Evolutionary conservation across 345 rosid species (phyloP).

Genomic region (Microcos paniculata): DNA sequence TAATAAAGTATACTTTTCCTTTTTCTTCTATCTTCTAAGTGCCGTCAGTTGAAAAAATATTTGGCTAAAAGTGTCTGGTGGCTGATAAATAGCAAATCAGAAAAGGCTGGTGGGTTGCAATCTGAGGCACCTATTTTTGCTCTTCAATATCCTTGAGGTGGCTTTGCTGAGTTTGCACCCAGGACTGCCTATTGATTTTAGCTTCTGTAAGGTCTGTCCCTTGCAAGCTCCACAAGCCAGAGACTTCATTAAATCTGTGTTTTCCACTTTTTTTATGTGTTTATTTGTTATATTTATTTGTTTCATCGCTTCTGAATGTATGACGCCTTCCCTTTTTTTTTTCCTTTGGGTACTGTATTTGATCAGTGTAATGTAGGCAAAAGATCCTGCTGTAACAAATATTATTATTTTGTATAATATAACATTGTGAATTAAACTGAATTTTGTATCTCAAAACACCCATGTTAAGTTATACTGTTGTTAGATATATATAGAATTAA

Average conservation of each 20-base stretch:
- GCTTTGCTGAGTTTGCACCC: not conserved
- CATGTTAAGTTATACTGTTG: too few species aligned
- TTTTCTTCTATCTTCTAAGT: not conserved
- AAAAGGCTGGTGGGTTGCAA: not conserved
- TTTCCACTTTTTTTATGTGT: not conserved
- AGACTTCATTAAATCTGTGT: not conserved
- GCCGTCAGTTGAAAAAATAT: not conserved
- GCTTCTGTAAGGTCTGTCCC: conserved; percentile 7
- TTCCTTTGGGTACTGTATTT: not conserved
- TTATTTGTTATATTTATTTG: not conserved
- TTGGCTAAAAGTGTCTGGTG: not conserved
- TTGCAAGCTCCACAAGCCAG: not conserved
- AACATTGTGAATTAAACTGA: not conserved
- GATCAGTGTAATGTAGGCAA: not conserved
- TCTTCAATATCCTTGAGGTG: not conserved
- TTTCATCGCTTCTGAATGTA: conserved; percentile 7
- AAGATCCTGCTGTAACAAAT: conserved; percentile 10
- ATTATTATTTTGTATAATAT: not conserved
- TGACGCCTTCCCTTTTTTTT: not conserved
- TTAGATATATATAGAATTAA: too few species aligned
- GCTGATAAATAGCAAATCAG: not conserved
- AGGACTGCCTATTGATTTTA: not conserved
- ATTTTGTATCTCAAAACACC: too few species aligned
- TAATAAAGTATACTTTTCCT: conserved; percentile 20
- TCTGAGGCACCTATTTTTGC: not conserved